Percentiles rank a stretch among this genome's conserved stretches.
phyloP scores from a whole-genome alignment of 2,329 filamentous ascomycete species.

The Colletotrichum orchidophilum region DNA sequence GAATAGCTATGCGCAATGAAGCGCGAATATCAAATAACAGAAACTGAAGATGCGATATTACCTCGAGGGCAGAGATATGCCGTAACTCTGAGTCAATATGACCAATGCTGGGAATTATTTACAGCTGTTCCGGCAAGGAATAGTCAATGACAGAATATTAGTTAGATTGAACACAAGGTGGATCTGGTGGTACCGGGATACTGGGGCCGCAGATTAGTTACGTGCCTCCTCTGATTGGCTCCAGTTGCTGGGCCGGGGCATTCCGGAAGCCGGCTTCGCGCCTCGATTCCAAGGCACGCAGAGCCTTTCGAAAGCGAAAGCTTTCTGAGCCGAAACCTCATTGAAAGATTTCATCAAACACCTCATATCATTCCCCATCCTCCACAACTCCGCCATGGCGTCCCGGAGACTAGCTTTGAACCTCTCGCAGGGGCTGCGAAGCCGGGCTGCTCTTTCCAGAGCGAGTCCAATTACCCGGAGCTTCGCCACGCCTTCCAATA shows the following conservation, averaged over 20 bases:
- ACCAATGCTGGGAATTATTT: neutral
- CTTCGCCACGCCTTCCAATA: conserved; percentile 84
- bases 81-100: neutral
- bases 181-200: conserved; percentile 1
- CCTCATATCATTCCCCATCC: conserved; percentile 61
- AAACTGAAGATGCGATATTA: neutral
- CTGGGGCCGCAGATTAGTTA: conserved; percentile 18
- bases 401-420: conserved; percentile 97
- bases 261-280: conserved; percentile 50
- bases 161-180: neutral
- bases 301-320: conserved; percentile 54
- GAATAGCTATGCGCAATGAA: neutral
- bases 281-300: conserved; percentile 53
- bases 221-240: conserved; percentile 45
- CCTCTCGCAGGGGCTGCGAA: conserved; percentile 89
- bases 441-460: conserved; percentile 83
- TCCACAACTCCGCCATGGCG: conserved; percentile 77
- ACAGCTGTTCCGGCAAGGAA: neutral
- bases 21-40: neutral
- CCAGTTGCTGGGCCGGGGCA: conserved; percentile 39
- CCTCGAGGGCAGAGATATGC: neutral
- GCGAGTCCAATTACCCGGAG: conserved; percentile 82
- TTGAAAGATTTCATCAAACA: conserved; percentile 64
- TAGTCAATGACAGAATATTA: conserved; percentile 1
- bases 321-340: conserved; percentile 47